Base-by-base conservation (phyloP, 495 filamentous ascomycete genomes). In the Penicillium paxilli region DNA sequence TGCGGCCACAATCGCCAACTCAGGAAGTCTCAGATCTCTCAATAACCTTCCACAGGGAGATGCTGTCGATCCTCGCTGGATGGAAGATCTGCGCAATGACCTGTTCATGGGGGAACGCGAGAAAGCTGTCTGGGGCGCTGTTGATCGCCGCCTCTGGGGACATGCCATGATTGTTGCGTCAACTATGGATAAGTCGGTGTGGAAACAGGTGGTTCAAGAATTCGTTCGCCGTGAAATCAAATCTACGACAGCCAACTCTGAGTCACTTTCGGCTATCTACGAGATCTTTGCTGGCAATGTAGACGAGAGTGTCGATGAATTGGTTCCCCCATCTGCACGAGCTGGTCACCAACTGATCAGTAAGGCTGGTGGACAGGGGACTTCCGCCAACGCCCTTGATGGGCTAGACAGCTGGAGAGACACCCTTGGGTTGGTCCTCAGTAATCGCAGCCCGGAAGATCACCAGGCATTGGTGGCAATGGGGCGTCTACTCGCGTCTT, bases 321-420 rank as follows among this genome's bases (percentile, higher is more conserved):
- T 99, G 42, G 94, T 99, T n/a, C 93, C 94, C 9, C 87, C 87
- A 20, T 94, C 92, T 50, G 95, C 94, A 35, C 83, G 95, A 26
- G 90, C 92, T 42, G 95, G 95, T 5, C 82, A 97, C 53, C 91
- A 94, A 65, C 87, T 99, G 76, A 80, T 95, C 54, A 91, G 85
- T 61, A 87, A 85, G 47, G 77, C 83, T 23, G 75, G 83, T 54
- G 75, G 80, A 21, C 72, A 80, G 44, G 86, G 81, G 3, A 62
- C 82, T 19, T 80, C 86, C 7, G 88, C 87, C 60, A 87, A 91
- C 66, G 86, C 87, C 0, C 73, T 90, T 19, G 88, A 89, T 63
- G 94, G 94, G 14, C 78, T 99, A 21, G 88, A 96, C 58, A 89
- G 88, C 63, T 99, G 95, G 95, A 84, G 83, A 47, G 94, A 99